Evolutionary conservation across 202 grass and related monocot genomes (phyloP), one percentile per base, ranked within the genome.

Genomic region (Sporobolus alterniflorus): DNA sequence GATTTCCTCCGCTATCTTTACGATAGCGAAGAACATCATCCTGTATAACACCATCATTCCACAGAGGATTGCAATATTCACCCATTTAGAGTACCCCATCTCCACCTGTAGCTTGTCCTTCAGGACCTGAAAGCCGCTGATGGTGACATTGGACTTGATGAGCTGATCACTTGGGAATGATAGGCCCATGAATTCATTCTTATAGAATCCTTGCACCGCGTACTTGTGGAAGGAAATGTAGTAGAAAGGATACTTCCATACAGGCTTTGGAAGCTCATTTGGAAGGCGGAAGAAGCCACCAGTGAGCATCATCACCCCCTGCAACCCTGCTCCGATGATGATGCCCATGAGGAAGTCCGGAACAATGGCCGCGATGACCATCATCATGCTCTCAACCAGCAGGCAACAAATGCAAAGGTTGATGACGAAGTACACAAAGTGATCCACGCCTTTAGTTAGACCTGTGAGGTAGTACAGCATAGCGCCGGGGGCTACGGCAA

Each of bases 171-270:
- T 91, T 2, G 64, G 75, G 21, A 91, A 91, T 1, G 81, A 67
- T 30, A 33, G 67, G 9, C 83, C 92, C 9, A 70, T 15, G 28
- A 94, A 94, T 71, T 94, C 92, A 24, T 94, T 94, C 86, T 94
- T 94, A 70, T 88, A 94, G 22, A 94, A 74, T 21, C 86, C 92
- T 61, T 94, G 85, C 31, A 79, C 80, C 0, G 92, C 76, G 11
- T 94, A 94, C 41, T 89, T 94, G 67, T 88, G 85, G 74, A 94
- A 91, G 14, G 92, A 84, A 10, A 94, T 86, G 69, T 94, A 94
- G 67, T 94, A 89, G 55, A 62, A 76, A 13, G 92, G 88, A 71
- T 94, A 89, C 74, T 74, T 86, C 85, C 88, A 91, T 18, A 94
- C 28, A 0, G 82, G 88, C 39, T 89, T 94, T 0, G 88, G 92